Evolutionary conservation across 495 filamentous ascomycete species (phyloP), one percentile per base, ranked within the genome.

Genomic region (Neurospora cerealis): DNA sequence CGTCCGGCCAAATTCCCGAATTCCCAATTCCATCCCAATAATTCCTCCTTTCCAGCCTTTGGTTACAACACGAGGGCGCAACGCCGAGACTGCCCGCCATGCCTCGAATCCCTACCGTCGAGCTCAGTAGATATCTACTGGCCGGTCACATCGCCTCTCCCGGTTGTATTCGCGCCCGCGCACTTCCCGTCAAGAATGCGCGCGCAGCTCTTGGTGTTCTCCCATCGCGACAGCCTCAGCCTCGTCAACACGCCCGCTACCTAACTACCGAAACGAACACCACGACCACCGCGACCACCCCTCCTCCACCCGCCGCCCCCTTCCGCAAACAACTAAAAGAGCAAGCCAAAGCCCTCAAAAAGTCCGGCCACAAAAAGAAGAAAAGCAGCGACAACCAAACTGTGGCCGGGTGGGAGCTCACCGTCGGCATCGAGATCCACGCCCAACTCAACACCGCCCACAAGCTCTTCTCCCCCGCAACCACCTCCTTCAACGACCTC

Each of bases 371-470:
- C 74, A 80, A 83, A 73, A 81, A 75, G 62, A 82, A 82, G 73
- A 81, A 79, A 41, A 77, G 78, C n/a, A 77, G 42, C 71, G 81
- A 84, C 71, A 86, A 85, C 72, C 86, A 88, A 73, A 85, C 83
- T 60, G 81, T 88, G 11, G 83, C 88, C 24, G 85, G 87, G 37
- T 99, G 95, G 95, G 92, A 96, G 75, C 85, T 98, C 77, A 97
- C 95, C 0, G 93, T 97, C 17, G 96, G 96, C 66, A 92, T 99
- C 77, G 96, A 99, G 83, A 94, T 99, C 77, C 96, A 99, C 81
- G 96, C 96, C 13, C 95, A 98, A 80, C 85, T 99, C 76, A 95
- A 98, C 79, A 95, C 94, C 2, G 86, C 88, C 7, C 83, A 86
- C 75, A 97, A 98, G 81, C 85, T 99, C 73, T 98, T 98, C 84